phyloP scores from a whole-genome alignment of 768 basidiomycete species.

The Panellus pusillus region DNA sequence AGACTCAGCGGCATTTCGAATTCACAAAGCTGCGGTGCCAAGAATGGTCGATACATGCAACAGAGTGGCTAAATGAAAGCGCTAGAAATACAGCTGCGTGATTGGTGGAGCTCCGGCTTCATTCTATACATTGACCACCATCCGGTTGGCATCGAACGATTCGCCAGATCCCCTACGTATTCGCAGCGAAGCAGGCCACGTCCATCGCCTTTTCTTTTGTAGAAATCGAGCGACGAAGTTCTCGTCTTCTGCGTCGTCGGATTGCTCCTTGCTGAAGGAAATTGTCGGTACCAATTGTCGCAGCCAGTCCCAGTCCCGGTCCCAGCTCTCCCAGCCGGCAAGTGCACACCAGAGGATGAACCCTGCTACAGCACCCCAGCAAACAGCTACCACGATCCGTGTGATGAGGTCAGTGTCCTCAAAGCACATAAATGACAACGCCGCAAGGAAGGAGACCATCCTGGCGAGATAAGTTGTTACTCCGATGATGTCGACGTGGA shows the following conservation, averaged over 20 bases:
- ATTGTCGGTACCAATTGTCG: neutral
- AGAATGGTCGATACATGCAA: no score
- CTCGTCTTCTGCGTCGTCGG: neutral
- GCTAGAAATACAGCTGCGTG: no score
- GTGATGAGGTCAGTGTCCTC: conserved; percentile 25
- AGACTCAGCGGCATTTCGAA: no score
- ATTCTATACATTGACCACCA: neutral
- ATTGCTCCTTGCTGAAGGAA: neutral
- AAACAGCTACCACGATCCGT: conserved; percentile 29
- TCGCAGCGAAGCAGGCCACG: neutral
- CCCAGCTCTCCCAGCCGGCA: conserved; percentile 43
- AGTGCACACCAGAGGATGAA: conserved; percentile 48
- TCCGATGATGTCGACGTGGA: no score
- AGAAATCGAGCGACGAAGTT: neutral
- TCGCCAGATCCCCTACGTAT: neutral
- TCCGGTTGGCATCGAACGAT: neutral
- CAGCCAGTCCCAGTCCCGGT: conserved; percentile 12
- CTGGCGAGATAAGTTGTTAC: conserved; percentile 21
- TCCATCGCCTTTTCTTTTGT: neutral
- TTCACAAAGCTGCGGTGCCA: no score
- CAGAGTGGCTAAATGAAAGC: no score
- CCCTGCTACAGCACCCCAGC: conserved; percentile 28
- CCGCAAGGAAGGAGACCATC: conserved; percentile 39
- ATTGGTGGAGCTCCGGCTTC: neutral
- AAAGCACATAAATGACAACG: conserved; percentile 38